A percentile compares a stretch with the other conserved stretches of the same genome.
These are phyloP conservation scores for Aspergillus spinulosporus DNA, from an alignment of 2,329 filamentous ascomycete species.

Conservation along the genomic window DNA sequence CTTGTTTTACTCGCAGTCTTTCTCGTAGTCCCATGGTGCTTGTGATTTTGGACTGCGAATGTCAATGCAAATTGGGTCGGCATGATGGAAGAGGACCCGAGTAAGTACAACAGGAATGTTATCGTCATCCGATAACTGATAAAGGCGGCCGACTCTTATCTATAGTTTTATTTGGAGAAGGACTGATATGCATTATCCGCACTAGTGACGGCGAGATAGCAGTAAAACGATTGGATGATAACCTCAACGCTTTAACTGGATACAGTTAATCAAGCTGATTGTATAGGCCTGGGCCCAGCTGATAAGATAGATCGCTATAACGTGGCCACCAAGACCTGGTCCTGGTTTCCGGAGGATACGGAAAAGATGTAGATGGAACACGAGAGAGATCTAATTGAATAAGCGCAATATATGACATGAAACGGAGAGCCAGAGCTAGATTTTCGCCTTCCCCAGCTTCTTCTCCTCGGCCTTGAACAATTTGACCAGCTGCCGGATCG, in stretches of 20 bases:
- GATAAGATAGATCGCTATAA: background rate
- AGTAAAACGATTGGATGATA: background rate
- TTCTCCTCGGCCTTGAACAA: slow-evolving; percentile 52
- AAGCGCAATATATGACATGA: too few species aligned
- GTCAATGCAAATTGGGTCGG: too few species aligned
- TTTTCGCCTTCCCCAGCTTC: slow-evolving; percentile 34
- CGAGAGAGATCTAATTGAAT: background rate
- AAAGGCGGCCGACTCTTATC: background rate
- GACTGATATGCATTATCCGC: background rate
- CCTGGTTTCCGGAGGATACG: background rate
- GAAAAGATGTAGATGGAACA: background rate
- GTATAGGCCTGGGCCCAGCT: background rate
- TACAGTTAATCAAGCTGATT: background rate
- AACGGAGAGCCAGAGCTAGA: slow-evolving; percentile 18
- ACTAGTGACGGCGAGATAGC: slow-evolving; percentile 3
- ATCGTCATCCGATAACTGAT: background rate
- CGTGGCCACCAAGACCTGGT: background rate
- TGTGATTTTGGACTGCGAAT: background rate
- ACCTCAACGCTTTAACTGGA: background rate
- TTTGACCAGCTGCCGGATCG: slow-evolving; percentile 69
- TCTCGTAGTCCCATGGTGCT: slow-evolving; percentile 15
- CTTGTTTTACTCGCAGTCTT: slow-evolving; percentile 15
- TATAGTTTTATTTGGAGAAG: background rate
- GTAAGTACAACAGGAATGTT: background rate
- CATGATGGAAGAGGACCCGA: background rate